phyloP scores from a whole-genome alignment of 2,329 filamentous ascomycete genomes.

The Colletotrichum endophyticum region DNA sequence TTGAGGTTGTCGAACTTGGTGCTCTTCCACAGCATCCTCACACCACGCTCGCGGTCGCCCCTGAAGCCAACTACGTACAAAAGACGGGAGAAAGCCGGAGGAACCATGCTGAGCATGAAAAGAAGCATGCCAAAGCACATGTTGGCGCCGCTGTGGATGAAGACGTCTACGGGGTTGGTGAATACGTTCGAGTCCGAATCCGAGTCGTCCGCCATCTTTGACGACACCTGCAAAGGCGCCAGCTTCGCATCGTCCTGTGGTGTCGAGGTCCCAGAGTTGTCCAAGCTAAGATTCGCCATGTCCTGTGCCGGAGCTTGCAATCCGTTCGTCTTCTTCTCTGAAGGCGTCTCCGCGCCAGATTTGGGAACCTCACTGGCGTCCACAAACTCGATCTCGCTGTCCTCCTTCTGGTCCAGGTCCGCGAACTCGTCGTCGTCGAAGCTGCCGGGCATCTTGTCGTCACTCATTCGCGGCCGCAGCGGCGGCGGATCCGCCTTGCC shows the following conservation, averaged over 20 bases:
- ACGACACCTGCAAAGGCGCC: constrained; percentile 11
- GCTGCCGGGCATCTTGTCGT: constrained; percentile 42
- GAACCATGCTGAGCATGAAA: constrained; percentile 89
- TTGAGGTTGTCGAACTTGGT: constrained; percentile 88
- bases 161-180: constrained; percentile 79
- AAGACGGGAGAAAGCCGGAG: constrained; percentile 86
- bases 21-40: constrained; percentile 89
- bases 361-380: constrained; percentile 56
- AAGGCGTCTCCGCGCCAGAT: constrained; percentile 48
- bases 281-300: constrained; percentile 5
- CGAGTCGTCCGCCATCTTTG: constrained; percentile 8
- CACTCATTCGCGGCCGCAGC: constrained; percentile 8
- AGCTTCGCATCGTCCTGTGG: constrained; percentile 7
- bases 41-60: constrained; percentile 82
- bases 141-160: constrained; percentile 86
- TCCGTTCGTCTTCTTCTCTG: constrained; percentile 45
- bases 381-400: constrained; percentile 55
- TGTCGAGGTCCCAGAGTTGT: constrained; percentile 10
- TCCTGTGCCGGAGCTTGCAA: background rate
- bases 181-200: constrained; percentile 48
- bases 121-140: constrained; percentile 90
- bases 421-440: constrained; percentile 40
- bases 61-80: constrained; percentile 89
- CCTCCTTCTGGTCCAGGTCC: constrained; percentile 31
- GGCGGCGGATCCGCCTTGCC: constrained; percentile 21